Evolutionary conservation across 257 asterid genomes (phyloP).

Genomic region (Solanum clarkiae): DNA sequence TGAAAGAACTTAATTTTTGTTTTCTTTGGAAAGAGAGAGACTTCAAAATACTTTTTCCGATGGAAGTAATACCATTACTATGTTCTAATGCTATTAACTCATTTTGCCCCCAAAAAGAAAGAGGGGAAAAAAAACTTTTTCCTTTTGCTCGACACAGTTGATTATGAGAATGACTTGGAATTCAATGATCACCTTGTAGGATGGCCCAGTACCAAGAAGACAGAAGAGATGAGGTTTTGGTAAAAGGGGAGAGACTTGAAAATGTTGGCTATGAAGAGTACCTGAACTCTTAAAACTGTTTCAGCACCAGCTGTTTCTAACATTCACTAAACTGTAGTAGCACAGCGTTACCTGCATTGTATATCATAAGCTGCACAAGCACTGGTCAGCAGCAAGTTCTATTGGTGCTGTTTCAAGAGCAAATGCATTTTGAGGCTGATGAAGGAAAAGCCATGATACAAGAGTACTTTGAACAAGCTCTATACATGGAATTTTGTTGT

Average conservation of each 20-base stretch:
- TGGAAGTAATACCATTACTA: background rate
- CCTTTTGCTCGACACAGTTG: background rate
- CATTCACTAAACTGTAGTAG: background rate
- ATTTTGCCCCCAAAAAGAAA: no score
- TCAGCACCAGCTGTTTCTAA: background rate
- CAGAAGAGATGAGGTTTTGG: constrained; percentile 72
- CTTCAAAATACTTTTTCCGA: background rate
- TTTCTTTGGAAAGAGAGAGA: background rate
- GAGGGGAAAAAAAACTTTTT: background rate
- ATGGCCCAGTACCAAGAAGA: constrained; percentile 85
- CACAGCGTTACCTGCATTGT: background rate
- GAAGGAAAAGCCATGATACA: background rate
- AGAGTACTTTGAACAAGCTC: background rate
- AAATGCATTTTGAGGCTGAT: background rate
- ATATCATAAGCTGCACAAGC: background rate
- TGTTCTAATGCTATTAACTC: background rate
- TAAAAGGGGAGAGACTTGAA: constrained; percentile 60
- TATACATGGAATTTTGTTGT: background rate
- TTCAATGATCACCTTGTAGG: constrained; percentile 16
- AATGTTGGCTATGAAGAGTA: constrained; percentile 75
- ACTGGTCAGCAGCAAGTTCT: background rate
- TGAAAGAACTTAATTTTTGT: background rate
- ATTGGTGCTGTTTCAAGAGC: background rate
- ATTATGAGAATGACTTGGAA: background rate
- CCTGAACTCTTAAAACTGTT: constrained; percentile 27